phyloP scores from a whole-genome alignment of 2,329 filamentous ascomycete species.

The Alternaria panax region DNA sequence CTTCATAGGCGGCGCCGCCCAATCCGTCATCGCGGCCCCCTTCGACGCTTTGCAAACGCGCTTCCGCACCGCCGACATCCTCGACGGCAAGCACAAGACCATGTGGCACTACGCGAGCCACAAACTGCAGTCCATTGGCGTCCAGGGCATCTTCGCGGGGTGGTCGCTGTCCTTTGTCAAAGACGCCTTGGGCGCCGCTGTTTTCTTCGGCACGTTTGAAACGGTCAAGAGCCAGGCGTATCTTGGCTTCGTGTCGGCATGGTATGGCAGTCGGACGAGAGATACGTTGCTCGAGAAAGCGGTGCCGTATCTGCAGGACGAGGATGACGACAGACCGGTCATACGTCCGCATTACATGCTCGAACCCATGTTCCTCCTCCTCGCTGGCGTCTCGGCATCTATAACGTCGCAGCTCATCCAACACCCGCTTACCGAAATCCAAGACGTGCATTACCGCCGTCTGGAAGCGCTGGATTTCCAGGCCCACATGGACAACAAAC shows the following conservation, averaged over 20 bases:
- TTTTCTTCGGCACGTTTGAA: slow-evolving; percentile 80
- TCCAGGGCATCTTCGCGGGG: slow-evolving; percentile 76
- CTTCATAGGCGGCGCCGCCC: slow-evolving; percentile 71
- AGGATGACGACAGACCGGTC: slow-evolving; percentile 52
- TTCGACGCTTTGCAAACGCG: slow-evolving; percentile 78
- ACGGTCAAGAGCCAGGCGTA: slow-evolving; percentile 77
- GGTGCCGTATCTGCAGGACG: slow-evolving; percentile 29
- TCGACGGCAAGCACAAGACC: slow-evolving; percentile 66
- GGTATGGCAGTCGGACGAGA: slow-evolving; percentile 60
- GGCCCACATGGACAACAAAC: slow-evolving; percentile 49
- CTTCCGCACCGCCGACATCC: slow-evolving; percentile 69
- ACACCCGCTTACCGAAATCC: slow-evolving; percentile 75
- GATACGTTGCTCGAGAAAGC: slow-evolving; percentile 38
- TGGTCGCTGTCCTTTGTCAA: slow-evolving; percentile 74
- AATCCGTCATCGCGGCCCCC: slow-evolving; percentile 76
- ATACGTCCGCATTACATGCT: slow-evolving; percentile 79
- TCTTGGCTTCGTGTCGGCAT: slow-evolving; percentile 74
- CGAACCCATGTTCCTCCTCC: slow-evolving; percentile 74
- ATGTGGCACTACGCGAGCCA: slow-evolving; percentile 76
- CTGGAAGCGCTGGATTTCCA: slow-evolving; percentile 74
- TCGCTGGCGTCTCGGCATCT: slow-evolving; percentile 73
- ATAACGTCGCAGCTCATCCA: slow-evolving; percentile 72
- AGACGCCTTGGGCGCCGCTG: slow-evolving; percentile 71
- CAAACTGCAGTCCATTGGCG: slow-evolving; percentile 74
- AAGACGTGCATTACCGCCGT: slow-evolving; percentile 75